A percentile compares a stretch with the other conserved stretches of the same genome.
Conservation (phyloP, 345 rosid species). For the Pseudoturritis turrita region DNA sequence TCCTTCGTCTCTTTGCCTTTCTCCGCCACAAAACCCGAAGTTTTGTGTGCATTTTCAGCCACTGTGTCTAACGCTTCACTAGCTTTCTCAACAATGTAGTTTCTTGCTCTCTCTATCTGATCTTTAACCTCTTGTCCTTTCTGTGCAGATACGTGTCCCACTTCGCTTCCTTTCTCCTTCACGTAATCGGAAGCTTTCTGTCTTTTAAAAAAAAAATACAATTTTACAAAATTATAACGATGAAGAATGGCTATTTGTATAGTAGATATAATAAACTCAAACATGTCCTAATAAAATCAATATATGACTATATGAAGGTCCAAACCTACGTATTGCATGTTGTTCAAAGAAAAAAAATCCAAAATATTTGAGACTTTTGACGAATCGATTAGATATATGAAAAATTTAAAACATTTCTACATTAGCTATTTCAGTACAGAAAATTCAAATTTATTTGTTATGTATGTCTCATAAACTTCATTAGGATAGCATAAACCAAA, state of each 20-base stretch:
- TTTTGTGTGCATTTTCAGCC: slow-evolving; percentile 18
- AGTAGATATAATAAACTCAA: background rate
- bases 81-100: slow-evolving; percentile 20
- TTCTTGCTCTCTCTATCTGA: slow-evolving; percentile 23
- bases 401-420: too few relatives aligned
- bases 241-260: background rate
- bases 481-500: too few relatives aligned
- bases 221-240: background rate
- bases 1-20: slow-evolving; percentile 21
- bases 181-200: slow-evolving; percentile 22
- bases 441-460: too few relatives aligned
- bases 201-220: too few relatives aligned
- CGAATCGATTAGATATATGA: too few relatives aligned
- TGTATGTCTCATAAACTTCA: too few relatives aligned
- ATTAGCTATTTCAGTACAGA: too few relatives aligned
- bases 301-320: too few relatives aligned
- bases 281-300: too few relatives aligned
- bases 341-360: too few relatives aligned
- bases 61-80: slow-evolving; percentile 20
- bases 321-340: too few relatives aligned
- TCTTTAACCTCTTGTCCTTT: slow-evolving; percentile 22
- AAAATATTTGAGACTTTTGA: too few relatives aligned
- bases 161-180: slow-evolving; percentile 17
- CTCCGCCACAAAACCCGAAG: slow-evolving; percentile 22
- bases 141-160: slow-evolving; percentile 6